Evolutionary conservation across 768 basidiomycete species (phyloP).

Genomic region (Melanogaster broomeanus): DNA sequence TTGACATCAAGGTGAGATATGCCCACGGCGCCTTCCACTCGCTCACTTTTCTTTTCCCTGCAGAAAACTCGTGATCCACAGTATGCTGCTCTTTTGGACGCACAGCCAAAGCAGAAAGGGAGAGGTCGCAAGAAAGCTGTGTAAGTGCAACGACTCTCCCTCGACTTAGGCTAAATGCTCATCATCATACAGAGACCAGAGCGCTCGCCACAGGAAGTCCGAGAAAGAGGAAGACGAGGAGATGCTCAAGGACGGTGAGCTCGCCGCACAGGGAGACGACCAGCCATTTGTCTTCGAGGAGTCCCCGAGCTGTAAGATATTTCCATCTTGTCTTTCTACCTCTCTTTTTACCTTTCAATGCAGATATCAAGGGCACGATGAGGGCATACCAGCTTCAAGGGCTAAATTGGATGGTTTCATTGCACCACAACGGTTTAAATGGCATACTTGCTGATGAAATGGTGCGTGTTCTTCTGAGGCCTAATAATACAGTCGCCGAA

Average conservation of each 20-base stretch:
- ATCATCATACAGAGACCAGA: slow-evolving; percentile 57
- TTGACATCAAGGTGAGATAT: slow-evolving; percentile 83
- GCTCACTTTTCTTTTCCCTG: background rate
- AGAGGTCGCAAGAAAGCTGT: slow-evolving; percentile 80
- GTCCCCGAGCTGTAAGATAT: slow-evolving; percentile 77
- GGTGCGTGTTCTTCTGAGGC: slow-evolving; percentile 41
- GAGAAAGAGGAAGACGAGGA: slow-evolving; percentile 99
- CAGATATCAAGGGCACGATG: slow-evolving; percentile 90
- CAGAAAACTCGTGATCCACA: slow-evolving; percentile 90
- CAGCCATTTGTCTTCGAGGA: slow-evolving; percentile 95
- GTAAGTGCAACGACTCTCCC: slow-evolving; percentile 43
- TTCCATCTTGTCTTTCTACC: background rate
- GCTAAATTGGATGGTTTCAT: slow-evolving; percentile 94
- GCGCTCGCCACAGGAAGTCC: slow-evolving; percentile 85
- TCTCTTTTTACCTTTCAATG: slow-evolving; percentile 6
- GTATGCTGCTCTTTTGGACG: slow-evolving; percentile 86
- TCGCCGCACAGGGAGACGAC: slow-evolving; percentile 78
- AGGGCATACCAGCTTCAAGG: slow-evolving; percentile 94
- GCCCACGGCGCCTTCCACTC: background rate
- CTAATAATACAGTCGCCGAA: slow-evolving; percentile 2
- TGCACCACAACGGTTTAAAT: slow-evolving; percentile 95
- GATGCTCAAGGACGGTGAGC: slow-evolving; percentile 82
- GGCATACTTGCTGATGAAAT: slow-evolving; percentile 98
- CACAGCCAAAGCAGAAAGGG: slow-evolving; percentile 83
- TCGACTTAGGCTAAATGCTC: background rate